Conservation (phyloP, 2,329 filamentous ascomycete species). For the Aspergillus costaricaensis region DNA sequence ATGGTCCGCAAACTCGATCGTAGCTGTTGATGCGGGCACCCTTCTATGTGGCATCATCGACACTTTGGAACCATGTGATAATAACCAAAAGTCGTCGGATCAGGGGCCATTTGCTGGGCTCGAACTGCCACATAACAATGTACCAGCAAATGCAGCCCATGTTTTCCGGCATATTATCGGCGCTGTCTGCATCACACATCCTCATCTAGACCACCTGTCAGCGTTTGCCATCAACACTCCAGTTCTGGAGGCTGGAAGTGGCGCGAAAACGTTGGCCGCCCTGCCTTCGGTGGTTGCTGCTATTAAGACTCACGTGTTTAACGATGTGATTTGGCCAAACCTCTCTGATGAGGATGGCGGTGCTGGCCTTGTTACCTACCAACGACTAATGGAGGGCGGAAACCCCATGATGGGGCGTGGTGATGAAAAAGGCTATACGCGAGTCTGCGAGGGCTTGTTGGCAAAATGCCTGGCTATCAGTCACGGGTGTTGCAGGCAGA, state of each 20-base stretch:
- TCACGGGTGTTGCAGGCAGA: slow-evolving; percentile 85
- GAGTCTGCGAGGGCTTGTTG: slow-evolving; percentile 84
- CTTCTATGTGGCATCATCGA: slow-evolving; percentile 82
- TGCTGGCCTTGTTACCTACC: slow-evolving; percentile 87
- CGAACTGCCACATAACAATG: slow-evolving; percentile 64
- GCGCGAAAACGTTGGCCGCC: slow-evolving; percentile 81
- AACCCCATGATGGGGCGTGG: slow-evolving; percentile 81
- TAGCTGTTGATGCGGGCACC: slow-evolving; percentile 93
- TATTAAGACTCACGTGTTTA: slow-evolving; percentile 93
- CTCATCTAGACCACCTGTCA: slow-evolving; percentile 92
- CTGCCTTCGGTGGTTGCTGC: slow-evolving; percentile 87
- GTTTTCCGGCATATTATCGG: slow-evolving; percentile 79
- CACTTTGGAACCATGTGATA: slow-evolving; percentile 61
- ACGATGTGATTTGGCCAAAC: slow-evolving; percentile 97
- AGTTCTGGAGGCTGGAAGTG: slow-evolving; percentile 71
- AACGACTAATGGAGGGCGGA: slow-evolving; percentile 83
- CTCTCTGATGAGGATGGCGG: slow-evolving; percentile 94
- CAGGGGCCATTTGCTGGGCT: slow-evolving; percentile 79
- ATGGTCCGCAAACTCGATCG: slow-evolving; percentile 79
- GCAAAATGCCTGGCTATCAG: slow-evolving; percentile 85
- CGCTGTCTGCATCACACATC: slow-evolving; percentile 89
- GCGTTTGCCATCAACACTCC: slow-evolving; percentile 94
- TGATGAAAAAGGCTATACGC: slow-evolving; percentile 78
- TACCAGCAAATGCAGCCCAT: slow-evolving; percentile 77
- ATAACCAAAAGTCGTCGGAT: slow-evolving; percentile 28